A percentile compares a stretch with the other conserved stretches of the same genome.
phyloP scores from a whole-genome alignment of 1,284 basidiomycete species.

The Pascua guehoae region DNA sequence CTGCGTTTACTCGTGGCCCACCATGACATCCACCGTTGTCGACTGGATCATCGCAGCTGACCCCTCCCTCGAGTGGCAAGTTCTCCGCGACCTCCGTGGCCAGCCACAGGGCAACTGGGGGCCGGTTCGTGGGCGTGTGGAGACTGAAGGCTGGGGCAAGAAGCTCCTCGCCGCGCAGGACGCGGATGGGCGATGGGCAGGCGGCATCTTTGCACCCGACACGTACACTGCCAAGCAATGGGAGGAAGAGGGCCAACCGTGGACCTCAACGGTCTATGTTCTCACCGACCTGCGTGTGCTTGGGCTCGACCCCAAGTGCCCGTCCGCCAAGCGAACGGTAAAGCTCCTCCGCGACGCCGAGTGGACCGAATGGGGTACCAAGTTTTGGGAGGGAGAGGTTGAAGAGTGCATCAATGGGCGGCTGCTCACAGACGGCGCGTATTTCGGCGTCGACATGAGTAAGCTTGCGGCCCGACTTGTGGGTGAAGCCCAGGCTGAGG shows the following conservation, averaged over 20 bases:
- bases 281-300: background rate
- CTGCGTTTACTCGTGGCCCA: no score
- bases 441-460: background rate
- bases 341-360: background rate
- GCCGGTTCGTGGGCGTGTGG: background rate
- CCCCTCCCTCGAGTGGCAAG: background rate
- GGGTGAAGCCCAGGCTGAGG: background rate
- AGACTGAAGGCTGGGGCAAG: background rate
- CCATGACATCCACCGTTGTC: background rate
- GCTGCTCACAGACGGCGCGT: background rate
- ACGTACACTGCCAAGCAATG: background rate
- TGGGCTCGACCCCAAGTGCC: background rate
- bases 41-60: background rate
- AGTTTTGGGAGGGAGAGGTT: background rate
- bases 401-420: conserved; percentile 2
- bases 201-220: background rate
- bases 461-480: background rate
- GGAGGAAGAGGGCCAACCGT: background rate
- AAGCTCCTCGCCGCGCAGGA: background rate
- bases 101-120: background rate
- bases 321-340: background rate
- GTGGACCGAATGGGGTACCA: background rate
- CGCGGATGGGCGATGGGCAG: background rate
- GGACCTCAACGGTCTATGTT: background rate
- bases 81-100: background rate